phyloP scores from a whole-genome alignment of 176 grass and related monocot genomes.

The Saccharum spontaneum region DNA sequence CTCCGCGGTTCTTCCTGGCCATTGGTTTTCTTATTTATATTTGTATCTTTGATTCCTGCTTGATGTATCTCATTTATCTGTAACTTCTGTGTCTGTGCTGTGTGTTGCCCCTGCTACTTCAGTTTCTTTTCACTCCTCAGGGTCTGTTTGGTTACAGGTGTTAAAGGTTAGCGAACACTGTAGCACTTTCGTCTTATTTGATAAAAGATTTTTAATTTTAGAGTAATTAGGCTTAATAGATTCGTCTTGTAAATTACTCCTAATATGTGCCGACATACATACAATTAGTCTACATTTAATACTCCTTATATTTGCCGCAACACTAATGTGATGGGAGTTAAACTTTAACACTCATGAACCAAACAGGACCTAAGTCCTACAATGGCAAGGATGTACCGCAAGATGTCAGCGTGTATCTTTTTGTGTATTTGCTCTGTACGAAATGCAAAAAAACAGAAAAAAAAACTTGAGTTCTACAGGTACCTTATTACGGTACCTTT shows the following conservation, averaged over 20 bases:
- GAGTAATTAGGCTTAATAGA: no score
- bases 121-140: neutral
- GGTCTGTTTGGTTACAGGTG: no score
- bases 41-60: no score
- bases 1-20: slow-evolving; percentile 2
- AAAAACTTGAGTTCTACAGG: neutral
- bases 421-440: neutral
- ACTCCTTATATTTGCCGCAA: no score
- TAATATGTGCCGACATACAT: no score
- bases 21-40: neutral
- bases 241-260: no score
- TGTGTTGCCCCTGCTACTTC: neutral
- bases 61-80: slow-evolving; percentile 5
- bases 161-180: no score
- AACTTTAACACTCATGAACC: no score
- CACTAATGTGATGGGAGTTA: no score
- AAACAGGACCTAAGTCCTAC: slow-evolving; percentile 23
- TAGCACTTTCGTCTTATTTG: no score
- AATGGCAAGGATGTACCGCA: slow-evolving; percentile 40
- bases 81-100: neutral
- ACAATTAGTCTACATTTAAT: no score
- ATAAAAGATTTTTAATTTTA: no score
- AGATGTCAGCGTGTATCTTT: neutral
- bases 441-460: neutral
- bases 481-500: neutral